Evolutionary conservation across 768 basidiomycete species (phyloP).

Genomic region (Hypsizygus marmoreus): DNA sequence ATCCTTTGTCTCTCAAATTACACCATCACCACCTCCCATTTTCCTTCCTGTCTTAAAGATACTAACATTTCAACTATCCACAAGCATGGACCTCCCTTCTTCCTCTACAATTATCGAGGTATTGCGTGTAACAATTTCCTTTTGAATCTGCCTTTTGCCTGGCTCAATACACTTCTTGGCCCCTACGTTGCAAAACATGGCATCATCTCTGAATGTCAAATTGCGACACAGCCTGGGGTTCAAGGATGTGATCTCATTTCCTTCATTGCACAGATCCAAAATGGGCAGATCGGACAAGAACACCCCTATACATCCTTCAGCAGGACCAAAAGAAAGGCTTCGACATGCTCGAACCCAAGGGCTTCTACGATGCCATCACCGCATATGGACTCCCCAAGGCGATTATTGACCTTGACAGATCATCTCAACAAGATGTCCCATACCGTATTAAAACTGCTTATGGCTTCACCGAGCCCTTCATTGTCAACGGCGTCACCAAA

Average conservation of each 20-base stretch:
- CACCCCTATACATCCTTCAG: slow-evolving; percentile 15
- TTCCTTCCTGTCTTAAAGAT: slow-evolving; percentile 15
- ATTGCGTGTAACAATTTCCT: slow-evolving; percentile 6
- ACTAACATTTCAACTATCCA: slow-evolving; percentile 12
- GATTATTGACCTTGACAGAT: slow-evolving; percentile 18
- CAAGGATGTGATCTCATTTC: slow-evolving; percentile 19
- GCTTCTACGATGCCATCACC: slow-evolving; percentile 21
- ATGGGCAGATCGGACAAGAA: slow-evolving; percentile 12
- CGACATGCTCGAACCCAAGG: slow-evolving; percentile 19
- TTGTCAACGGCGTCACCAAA: slow-evolving; percentile 22
- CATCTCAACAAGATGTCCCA: slow-evolving; percentile 15
- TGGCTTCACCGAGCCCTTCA: slow-evolving; percentile 18
- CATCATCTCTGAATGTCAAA: slow-evolving; percentile 20
- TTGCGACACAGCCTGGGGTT: slow-evolving; percentile 18
- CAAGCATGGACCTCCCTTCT: slow-evolving; percentile 11
- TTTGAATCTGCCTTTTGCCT: slow-evolving; percentile 8
- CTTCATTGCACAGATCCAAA: slow-evolving; percentile 15
- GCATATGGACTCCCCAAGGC: slow-evolving; percentile 17
- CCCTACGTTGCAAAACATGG: slow-evolving; percentile 15
- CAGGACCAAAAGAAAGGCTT: slow-evolving; percentile 27
- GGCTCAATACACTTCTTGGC: slow-evolving; percentile 9
- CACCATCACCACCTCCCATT: slow-evolving; percentile 12
- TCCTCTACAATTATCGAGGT: slow-evolving; percentile 5
- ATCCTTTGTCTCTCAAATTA: slow-evolving; percentile 10
- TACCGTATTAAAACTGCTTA: slow-evolving; percentile 17